Percentiles rank a stretch among this genome's conserved stretches.
Conservation (phyloP, 306 rosid genomes). For the Psophocarpus tetragonolobus region DNA sequence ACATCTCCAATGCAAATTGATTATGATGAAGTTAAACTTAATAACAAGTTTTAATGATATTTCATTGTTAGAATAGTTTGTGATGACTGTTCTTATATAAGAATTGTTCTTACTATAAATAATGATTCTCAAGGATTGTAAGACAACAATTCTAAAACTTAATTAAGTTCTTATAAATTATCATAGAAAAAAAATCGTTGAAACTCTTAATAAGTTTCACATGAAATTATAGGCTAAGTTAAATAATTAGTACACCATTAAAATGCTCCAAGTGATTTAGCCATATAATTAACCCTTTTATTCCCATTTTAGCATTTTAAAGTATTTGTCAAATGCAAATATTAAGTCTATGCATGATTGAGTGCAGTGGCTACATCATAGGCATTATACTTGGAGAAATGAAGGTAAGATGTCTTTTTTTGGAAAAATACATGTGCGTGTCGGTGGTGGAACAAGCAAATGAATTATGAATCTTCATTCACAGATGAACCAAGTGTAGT, state of each 20-base stretch:
- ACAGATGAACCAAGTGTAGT: background rate
- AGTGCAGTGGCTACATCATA: conserved; percentile 39
- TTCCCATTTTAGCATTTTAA: background rate
- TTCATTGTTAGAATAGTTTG: background rate
- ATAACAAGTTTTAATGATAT: background rate
- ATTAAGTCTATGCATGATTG: conserved; percentile 30
- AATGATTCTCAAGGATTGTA: too few relatives aligned
- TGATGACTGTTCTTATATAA: background rate
- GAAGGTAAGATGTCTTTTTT: conserved; percentile 51
- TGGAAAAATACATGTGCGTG: conserved; percentile 30
- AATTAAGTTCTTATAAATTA: too few relatives aligned
- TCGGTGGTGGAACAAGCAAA: conserved; percentile 32
- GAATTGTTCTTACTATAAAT: background rate
- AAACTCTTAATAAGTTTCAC: background rate
- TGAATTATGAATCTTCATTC: background rate
- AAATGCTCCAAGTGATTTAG: too few relatives aligned
- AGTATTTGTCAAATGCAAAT: conserved; percentile 27
- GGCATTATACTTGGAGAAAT: conserved; percentile 43
- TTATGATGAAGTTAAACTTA: background rate
- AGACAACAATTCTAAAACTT: background rate
- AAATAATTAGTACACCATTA: too few relatives aligned
- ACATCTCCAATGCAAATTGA: background rate
- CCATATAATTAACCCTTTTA: background rate
- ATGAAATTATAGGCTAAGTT: background rate
- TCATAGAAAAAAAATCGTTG: background rate